Evolutionary conservation across 768 basidiomycete species (phyloP).

Genomic region (Tylopilus intermedius): DNA sequence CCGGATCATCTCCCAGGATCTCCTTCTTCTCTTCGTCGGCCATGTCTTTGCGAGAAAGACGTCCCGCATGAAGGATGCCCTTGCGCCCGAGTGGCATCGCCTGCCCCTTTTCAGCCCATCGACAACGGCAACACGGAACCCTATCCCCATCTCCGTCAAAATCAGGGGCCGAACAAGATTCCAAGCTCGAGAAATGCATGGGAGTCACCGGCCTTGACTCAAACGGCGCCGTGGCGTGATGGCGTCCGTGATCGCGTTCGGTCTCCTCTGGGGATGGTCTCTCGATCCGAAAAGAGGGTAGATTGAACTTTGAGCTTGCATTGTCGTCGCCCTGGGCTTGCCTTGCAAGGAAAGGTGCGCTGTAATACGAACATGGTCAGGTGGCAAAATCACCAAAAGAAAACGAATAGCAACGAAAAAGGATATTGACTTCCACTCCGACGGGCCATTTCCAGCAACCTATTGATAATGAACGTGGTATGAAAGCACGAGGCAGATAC

Average conservation of each 20-base stretch:
- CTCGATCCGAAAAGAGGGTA: conserved; percentile 17
- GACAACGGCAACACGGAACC: neutral
- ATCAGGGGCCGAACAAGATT: neutral
- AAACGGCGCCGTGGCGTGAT: neutral
- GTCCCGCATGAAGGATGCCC: neutral
- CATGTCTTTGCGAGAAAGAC: neutral
- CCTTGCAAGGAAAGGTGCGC: neutral
- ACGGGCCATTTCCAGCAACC: conserved; percentile 9
- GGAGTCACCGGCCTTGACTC: conserved; percentile 5
- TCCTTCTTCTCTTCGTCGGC: conserved; percentile 1
- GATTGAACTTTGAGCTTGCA: conserved; percentile 15
- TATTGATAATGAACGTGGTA: neutral
- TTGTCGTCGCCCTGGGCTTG: conserved; percentile 7
- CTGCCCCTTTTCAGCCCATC: neutral
- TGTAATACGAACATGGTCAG: conserved; percentile 11
- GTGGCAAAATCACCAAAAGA: conserved; percentile 6
- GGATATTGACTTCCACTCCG: conserved; percentile 12
- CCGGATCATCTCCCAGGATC: conserved; percentile 12
- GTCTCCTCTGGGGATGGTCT: conserved; percentile 11
- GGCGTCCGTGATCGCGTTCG: neutral
- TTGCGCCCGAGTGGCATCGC: neutral
- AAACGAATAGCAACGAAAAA: conserved; percentile 10
- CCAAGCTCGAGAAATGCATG: neutral
- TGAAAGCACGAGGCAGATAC: neutral
- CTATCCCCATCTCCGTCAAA: neutral